Percentiles rank a stretch among this genome's conserved stretches.
These are phyloP conservation scores for Hypoxylon sp. DNA, from an alignment of 2,329 filamentous ascomycete genomes.

Conservation along the genomic window DNA sequence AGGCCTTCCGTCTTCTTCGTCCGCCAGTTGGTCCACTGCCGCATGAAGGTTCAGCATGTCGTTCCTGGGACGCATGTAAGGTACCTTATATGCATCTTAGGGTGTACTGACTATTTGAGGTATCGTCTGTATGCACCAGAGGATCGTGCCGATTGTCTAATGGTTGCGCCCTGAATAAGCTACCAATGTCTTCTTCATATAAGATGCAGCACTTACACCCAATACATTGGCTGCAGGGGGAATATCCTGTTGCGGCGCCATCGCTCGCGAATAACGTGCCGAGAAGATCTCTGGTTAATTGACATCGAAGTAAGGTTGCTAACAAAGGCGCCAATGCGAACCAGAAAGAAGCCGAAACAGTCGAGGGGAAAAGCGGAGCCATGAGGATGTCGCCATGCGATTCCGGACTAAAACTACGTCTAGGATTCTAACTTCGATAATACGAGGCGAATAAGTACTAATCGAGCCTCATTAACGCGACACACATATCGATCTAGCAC, in stretches of 20 bases:
- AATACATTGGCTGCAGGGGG: slow-evolving; percentile 55
- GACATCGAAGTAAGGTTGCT: not conserved
- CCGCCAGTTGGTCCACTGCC: slow-evolving; percentile 68
- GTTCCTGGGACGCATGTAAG: not conserved
- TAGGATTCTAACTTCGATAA: not conserved
- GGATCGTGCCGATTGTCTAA: slow-evolving; percentile 52
- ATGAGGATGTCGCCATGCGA: slow-evolving; percentile 3
- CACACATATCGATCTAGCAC: not conserved
- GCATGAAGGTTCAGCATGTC: not conserved
- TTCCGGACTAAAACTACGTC: slow-evolving; percentile 6
- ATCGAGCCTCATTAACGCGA: not conserved
- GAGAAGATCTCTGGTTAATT: not conserved
- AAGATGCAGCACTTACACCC: slow-evolving; percentile 52
- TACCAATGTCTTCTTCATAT: slow-evolving; percentile 23
- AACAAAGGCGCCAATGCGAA: not conserved
- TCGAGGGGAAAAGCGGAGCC: slow-evolving; percentile 14
- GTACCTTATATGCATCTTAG: not conserved
- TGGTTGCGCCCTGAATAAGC: slow-evolving; percentile 16
- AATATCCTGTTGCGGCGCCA: slow-evolving; percentile 50
- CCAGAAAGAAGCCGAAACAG: not conserved
- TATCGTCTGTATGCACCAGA: slow-evolving; percentile 58
- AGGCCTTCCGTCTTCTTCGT: slow-evolving; percentile 72
- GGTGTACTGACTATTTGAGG: slow-evolving; percentile 56
- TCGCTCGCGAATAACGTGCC: slow-evolving; percentile 13
- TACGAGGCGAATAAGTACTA: not conserved